Evolutionary conservation across 1,284 basidiomycete genomes (phyloP), one percentile per base, ranked within the genome.

Genomic region (Rhodotorula sp.): DNA sequence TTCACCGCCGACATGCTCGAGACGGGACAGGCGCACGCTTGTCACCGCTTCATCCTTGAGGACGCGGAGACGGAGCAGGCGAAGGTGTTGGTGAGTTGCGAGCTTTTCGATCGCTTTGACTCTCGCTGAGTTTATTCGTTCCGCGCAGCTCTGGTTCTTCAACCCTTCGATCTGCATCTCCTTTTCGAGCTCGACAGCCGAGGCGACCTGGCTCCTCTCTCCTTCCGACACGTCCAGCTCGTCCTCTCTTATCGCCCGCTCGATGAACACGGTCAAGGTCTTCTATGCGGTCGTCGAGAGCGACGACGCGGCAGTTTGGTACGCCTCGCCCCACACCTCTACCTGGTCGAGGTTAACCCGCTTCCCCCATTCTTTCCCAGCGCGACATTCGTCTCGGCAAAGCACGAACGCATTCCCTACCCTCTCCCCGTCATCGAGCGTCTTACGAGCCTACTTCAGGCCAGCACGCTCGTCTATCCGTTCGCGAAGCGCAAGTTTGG

Each of bases 21-120:
- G 78, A 87, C 90, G 65, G 88, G 90, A 2, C 88, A 90, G 64
- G 91, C 92, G 1, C 92, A 94, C 78, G 92, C 92, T 4, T 89
- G 90, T 0, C 91, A 94, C 80, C 88, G 92, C 11, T 94, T 95
- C 77, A 84, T 92, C 56, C 82, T 95, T 54, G 82, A 86, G 15
- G 92, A 94, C 71, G 91, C 92, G 75, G 90, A 91, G 77, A 87
- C 88, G 29, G 89, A 91, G 71, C 84, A 84, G 46, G 87, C 89
- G 10, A 83, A 89, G 59, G 84, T 94, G n/a, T 82, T 93, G 70
- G 90, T 92, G 67, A 69, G 89, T 81, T 22, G 5, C 48, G 9
- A 27, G 15, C 24, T 17, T 54, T 27, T 4, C 8, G n/a, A 27
- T 46, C 13, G 8, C 11, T 11, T 46, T 49, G 4, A 5, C 39